Evolutionary conservation across 345 rosid genomes (phyloP), one percentile per base, ranked within the genome.

Genomic region (Turritis glabra): DNA sequence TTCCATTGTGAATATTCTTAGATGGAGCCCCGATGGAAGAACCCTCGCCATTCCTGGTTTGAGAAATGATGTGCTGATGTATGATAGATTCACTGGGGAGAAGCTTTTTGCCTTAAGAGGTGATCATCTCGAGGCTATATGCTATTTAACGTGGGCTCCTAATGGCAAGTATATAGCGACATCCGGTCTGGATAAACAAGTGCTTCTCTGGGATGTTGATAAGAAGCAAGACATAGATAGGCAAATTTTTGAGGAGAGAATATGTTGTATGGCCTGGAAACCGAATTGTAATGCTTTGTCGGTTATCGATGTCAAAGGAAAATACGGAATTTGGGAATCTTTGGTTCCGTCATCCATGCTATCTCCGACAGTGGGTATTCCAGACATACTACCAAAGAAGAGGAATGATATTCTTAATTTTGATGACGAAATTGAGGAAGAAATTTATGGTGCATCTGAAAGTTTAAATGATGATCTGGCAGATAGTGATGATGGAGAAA

Each of bases 1-100:
- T 75, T 92, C 92, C 3, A 37, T 84, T 17, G 72, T 84, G 80
- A 92, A 92, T 78, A 76, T 82, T 32, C 78, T 92, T 25, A 80
- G 87, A 80, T 95, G 98, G 99, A 95, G 99, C 77, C 98, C 98
- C 47, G 96, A 92, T 73, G 99, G 99, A 56, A 89, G 88, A 79
- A 85, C 78, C 6, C 81, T 95, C 22, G 97, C 98, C 1, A 89
- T 92, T 18, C 99, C 97, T 27, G 97, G 98, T 77, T 58, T 89
- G 77, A 84, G 82, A 78, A 92, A 92, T 65, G 99, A 95, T 19
- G 84, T 92, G 67, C 94, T 88, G 33, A 88, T 95, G 91, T 95
- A 92, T 44, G 99, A 92, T 70, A 87, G 97, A 71, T 96, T 87
- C 80, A 90, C 97, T 0, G 97, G 97, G 54, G 99, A 92, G 82